Base-by-base conservation (phyloP, 371 early-diverging fungal genomes). In the Mucor racemosus region DNA sequence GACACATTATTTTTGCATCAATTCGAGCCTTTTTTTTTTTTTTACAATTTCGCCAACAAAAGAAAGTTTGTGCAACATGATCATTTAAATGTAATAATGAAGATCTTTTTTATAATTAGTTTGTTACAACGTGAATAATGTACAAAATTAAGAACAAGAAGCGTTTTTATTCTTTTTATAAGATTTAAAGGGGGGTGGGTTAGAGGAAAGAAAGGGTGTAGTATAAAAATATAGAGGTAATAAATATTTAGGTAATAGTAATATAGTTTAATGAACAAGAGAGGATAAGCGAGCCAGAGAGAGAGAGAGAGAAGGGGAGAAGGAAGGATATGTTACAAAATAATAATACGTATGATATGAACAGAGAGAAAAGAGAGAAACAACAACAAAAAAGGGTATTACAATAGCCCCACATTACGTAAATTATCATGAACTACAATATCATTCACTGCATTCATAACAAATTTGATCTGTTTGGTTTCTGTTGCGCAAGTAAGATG, bases 371-470 rank as follows among this genome's bases (percentile, higher is more conserved):
- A 40, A 53, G 9, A 11, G 11, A 31, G 21, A 9, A 6, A 54
- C 31, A 21, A 33, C 26, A 42, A 26, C 10, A 19, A 11, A 14
- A 31, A 38, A 62, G 35, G 64, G 10, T 13, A 38, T 73, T 79
- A 92, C 70, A 91, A 75, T 60, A 91, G 70, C 34, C 90, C 92
- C 61, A 79, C 78, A 61, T 90, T 87, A 58, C 87, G 76, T 63
- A 90, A 69, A 69, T 86, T 87, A 35, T 76, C 78, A 57, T 88
- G 88, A 44, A 89, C 80, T 40, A 91, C 82, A 72, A 93, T 93
- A 73, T 92, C 90, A 65, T 88, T 91, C 14, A 91, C 90, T 9
- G 90, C 89, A 40, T 86, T 80, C 87, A 90, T 89, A 48, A 93
- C 93, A 66, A 86, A 88, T 57, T 86, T 86, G 65, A 93, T 90